phyloP scores from a whole-genome alignment of 441 rosid genomes.

The Arabidopsis lyrata region DNA sequence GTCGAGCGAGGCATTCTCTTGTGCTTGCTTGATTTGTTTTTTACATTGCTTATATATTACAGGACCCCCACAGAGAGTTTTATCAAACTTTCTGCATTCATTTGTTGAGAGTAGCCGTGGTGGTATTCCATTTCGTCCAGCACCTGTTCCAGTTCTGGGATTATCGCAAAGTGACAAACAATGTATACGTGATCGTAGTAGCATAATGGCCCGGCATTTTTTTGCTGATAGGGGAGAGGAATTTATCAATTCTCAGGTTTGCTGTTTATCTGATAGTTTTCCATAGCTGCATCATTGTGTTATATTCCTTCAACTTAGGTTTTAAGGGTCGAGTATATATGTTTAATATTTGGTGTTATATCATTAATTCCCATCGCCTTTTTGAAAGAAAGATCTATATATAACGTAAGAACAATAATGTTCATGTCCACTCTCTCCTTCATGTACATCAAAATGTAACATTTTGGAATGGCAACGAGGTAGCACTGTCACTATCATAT shows the following conservation, averaged over 20 bases:
- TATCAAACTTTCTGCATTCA: constrained; percentile 86
- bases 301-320: constrained; percentile 16
- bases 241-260: constrained; percentile 89
- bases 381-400: not conserved
- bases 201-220: constrained; percentile 95
- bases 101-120: constrained; percentile 92
- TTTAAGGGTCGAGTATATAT: constrained; percentile 21
- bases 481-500: constrained; percentile 22
- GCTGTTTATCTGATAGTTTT: constrained; percentile 30
- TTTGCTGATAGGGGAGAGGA: constrained; percentile 92
- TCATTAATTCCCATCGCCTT: constrained; percentile 4
- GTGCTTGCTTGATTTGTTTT: constrained; percentile 29
- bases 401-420: constrained; percentile 2
- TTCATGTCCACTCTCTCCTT: constrained; percentile 8
- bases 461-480: constrained; percentile 9
- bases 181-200: constrained; percentile 97
- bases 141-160: constrained; percentile 83
- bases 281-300: constrained; percentile 18
- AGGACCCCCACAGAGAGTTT: constrained; percentile 97
- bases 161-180: constrained; percentile 90
- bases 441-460: not conserved
- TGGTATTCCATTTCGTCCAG: constrained; percentile 83
- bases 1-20: not conserved
- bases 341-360: constrained; percentile 17
- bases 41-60: constrained; percentile 36